Evolutionary conservation across 78 protist genomes (phyloP).

Genomic region (Emiliania huxleyi): DNA sequence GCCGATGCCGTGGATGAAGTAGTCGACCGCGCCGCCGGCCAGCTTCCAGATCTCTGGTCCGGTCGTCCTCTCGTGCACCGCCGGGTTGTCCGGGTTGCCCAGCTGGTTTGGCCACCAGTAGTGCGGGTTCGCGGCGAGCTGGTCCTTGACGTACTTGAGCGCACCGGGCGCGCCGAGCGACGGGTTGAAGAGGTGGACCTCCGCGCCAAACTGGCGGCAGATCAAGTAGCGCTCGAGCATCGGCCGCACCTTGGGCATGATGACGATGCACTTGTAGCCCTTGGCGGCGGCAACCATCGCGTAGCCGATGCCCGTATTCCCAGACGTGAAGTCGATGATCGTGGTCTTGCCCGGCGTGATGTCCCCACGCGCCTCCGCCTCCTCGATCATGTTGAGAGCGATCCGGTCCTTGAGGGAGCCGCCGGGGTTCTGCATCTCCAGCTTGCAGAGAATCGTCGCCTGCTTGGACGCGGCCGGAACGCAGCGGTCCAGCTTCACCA

Average conservation of each 20-base stretch:
- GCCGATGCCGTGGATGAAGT: slow-evolving; percentile 48
- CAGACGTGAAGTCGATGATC: slow-evolving; percentile 58
- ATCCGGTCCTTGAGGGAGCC: slow-evolving; percentile 89
- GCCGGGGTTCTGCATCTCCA: slow-evolving; percentile 94
- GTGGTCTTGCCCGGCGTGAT: slow-evolving; percentile 77
- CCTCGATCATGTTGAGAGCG: slow-evolving; percentile 35
- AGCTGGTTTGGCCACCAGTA: slow-evolving; percentile 47
- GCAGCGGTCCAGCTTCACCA: not conserved
- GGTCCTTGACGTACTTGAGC: not conserved
- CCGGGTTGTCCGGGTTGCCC: slow-evolving; percentile 33
- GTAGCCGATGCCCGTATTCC: slow-evolving; percentile 58
- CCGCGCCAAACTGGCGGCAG: slow-evolving; percentile 40
- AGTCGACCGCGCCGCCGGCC: slow-evolving; percentile 19
- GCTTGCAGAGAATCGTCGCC: slow-evolving; percentile 72
- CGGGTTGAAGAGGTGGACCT: not conserved
- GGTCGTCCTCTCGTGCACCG: slow-evolving; percentile 11
- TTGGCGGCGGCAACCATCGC: slow-evolving; percentile 44
- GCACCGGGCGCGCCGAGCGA: not conserved
- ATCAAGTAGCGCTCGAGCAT: slow-evolving; percentile 14
- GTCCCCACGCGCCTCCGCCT: slow-evolving; percentile 71
- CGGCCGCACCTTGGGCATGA: slow-evolving; percentile 59
- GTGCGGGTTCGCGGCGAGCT: not conserved
- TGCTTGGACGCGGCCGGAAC: not conserved
- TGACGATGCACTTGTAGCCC: slow-evolving; percentile 25
- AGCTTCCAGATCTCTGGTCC: slow-evolving; percentile 38